A percentile compares a stretch with the other conserved stretches of the same genome.
Conservation (phyloP, 768 basidiomycete genomes). For the Cystofilobasidium capitatum region DNA sequence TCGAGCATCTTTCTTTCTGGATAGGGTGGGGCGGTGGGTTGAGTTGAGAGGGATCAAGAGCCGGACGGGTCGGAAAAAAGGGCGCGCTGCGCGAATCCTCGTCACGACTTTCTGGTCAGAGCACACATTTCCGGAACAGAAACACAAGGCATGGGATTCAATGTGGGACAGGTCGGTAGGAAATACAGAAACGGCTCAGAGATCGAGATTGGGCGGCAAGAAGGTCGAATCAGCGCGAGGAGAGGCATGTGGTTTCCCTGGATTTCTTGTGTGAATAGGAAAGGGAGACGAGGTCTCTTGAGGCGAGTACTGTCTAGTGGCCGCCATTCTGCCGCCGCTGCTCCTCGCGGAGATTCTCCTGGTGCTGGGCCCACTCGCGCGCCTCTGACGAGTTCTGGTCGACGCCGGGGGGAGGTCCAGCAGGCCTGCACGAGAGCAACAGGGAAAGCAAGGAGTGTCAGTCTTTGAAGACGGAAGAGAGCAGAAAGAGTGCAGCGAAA, state of each 20-base stretch:
- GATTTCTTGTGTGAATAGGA: neutral
- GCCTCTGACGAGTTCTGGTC: neutral
- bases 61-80: neutral
- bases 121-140: too few relatives aligned
- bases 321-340: neutral
- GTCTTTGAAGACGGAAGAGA: too few relatives aligned
- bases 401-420: neutral
- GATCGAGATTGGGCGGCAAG: neutral
- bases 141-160: too few relatives aligned
- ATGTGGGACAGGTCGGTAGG: too few relatives aligned
- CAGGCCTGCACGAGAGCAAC: too few relatives aligned
- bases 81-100: neutral
- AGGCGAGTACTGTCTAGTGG: neutral
- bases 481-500: too few relatives aligned
- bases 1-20: slow-evolving; percentile 4
- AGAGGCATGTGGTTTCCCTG: neutral
- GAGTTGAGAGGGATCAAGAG: neutral
- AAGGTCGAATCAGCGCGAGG: neutral
- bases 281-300: neutral
- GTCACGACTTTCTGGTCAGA: too few relatives aligned
- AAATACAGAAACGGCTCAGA: too few relatives aligned
- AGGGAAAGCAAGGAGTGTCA: too few relatives aligned
- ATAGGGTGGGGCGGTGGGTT: neutral
- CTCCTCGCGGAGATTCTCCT: neutral
- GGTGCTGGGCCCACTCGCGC: slow-evolving; percentile 2